phyloP scores from a whole-genome alignment of 495 filamentous ascomycete species.

The Trichoderma reesei region DNA sequence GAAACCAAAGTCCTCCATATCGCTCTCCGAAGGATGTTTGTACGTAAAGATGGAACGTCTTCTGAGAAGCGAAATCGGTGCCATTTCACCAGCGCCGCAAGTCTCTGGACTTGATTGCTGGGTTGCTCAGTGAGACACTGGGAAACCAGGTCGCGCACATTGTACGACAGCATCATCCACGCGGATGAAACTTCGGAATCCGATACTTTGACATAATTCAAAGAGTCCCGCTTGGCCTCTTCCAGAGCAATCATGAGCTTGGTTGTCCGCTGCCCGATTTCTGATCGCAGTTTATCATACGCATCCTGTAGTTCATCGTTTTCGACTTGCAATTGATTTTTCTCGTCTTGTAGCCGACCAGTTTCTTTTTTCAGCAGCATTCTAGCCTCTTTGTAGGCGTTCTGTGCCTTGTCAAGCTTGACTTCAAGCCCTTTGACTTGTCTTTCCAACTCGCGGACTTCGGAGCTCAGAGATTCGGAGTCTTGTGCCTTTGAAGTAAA shows the following conservation, averaged over 20 bases:
- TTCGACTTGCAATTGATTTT: too few species aligned
- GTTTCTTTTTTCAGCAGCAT: background rate
- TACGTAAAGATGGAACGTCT: background rate
- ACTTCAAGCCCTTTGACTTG: background rate
- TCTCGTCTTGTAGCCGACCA: background rate
- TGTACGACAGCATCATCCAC: background rate
- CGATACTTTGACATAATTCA: background rate
- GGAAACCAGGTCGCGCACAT: background rate
- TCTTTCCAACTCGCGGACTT: background rate
- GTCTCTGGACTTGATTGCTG: background rate
- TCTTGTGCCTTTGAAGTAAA: background rate
- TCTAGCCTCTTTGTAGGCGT: background rate
- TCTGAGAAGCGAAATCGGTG: background rate
- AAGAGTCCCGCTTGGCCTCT: background rate
- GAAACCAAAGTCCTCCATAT: background rate
- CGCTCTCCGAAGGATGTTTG: background rate
- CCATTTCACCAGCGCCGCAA: background rate
- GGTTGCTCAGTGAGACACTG: background rate
- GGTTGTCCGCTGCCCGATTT: background rate
- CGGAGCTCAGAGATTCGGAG: background rate
- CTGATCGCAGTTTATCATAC: too few species aligned
- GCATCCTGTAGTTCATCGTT: too few species aligned
- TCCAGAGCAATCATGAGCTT: background rate
- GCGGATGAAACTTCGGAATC: background rate
- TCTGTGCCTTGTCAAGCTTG: background rate